Conservation (phyloP, 2,329 filamentous ascomycete species). For the Colletotrichum costaricense region DNA sequence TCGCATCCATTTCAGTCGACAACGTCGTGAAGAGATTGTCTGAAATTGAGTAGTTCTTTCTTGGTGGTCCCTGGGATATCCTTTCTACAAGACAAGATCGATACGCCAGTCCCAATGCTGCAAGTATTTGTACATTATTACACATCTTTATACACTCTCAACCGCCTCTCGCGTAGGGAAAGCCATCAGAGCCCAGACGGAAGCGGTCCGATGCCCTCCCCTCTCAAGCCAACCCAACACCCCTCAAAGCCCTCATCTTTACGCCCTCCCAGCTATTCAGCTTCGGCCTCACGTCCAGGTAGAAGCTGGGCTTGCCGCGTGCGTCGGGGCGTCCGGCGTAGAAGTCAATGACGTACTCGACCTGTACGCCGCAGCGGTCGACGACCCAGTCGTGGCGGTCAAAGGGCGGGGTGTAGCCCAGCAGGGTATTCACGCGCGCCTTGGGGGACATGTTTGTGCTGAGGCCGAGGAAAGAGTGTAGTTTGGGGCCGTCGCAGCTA, state of each 20-base stretch:
- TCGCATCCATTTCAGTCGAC: too few species aligned
- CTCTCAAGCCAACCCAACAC: constrained; percentile 59
- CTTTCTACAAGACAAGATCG: background rate
- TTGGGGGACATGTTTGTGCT: constrained; percentile 79
- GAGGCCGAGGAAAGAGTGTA: constrained; percentile 86
- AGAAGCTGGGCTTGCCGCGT: constrained; percentile 66
- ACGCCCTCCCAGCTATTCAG: constrained; percentile 75
- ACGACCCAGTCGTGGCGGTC: constrained; percentile 98
- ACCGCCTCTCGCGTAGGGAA: background rate
- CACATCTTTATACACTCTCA: constrained; percentile 3
- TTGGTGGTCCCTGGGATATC: too few species aligned
- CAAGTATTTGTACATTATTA: background rate
- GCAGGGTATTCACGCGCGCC: constrained; percentile 82
- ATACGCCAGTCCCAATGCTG: constrained; percentile 3
- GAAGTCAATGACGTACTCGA: constrained; percentile 99
- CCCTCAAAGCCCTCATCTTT: constrained; percentile 71
- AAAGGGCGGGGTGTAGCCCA: constrained; percentile 93
- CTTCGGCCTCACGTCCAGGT: constrained; percentile 76
- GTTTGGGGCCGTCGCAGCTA: constrained; percentile 77
- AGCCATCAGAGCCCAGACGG: too few species aligned
- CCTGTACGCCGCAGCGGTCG: constrained; percentile 83
- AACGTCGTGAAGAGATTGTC: too few species aligned
- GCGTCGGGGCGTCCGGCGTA: constrained; percentile 76
- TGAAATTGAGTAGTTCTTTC: too few species aligned
- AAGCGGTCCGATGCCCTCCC: background rate